Percentiles rank a stretch among this genome's conserved stretches.
These are phyloP conservation scores for Tetrapisispora taiwanensis DNA, from an alignment of 805 yeast species.

Conservation along the genomic window DNA sequence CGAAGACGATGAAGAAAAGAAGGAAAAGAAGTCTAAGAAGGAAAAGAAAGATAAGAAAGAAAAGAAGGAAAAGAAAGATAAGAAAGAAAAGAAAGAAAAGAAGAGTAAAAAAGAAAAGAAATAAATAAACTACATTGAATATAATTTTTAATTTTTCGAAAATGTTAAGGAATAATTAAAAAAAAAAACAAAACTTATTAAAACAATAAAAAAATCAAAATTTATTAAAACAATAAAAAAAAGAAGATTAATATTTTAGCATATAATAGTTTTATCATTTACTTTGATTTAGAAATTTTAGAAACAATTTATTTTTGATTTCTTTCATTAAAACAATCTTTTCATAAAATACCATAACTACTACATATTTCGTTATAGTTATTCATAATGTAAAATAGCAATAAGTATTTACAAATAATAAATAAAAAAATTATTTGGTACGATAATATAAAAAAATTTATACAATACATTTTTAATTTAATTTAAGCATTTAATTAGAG, in stretches of 20 bases:
- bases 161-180: not conserved
- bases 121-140: not conserved
- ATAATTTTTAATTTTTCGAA: not conserved
- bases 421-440: not conserved
- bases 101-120: constrained; percentile 2
- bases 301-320: not conserved
- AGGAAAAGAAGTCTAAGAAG: constrained; percentile 1
- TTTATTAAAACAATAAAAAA: too few relatives aligned
- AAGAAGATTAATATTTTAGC: not conserved
- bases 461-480: too few relatives aligned
- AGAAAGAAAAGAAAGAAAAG: constrained; percentile 3
- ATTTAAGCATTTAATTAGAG: too few relatives aligned
- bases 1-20: not conserved
- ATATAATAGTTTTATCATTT: not conserved
- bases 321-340: not conserved
- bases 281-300: not conserved
- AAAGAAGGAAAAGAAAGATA: constrained; percentile 1
- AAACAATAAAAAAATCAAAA: not conserved
- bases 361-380: too few relatives aligned
- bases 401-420: not conserved
- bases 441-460: not conserved
- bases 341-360: not conserved
- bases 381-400: constrained; percentile 2
- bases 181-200: not conserved
- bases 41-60: constrained; percentile 2